Percentiles rank a stretch among this genome's conserved stretches.
Conservation (phyloP, 2,329 filamentous ascomycete genomes). For the Colletotrichum caudatum region DNA sequence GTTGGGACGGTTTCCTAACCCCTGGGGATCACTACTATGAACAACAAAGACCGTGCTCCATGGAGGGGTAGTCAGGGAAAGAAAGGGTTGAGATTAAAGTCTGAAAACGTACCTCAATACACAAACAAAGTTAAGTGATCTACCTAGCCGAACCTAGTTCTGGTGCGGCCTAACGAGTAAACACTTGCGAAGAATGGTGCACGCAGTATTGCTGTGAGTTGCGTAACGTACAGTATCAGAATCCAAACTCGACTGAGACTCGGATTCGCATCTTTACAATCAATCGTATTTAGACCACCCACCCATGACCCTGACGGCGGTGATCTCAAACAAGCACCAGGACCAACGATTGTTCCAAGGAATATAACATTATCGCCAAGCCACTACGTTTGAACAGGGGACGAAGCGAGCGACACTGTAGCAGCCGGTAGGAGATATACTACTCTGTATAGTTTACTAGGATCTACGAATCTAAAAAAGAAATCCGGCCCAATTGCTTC, state of each 20-base stretch:
- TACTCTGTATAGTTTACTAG: background rate
- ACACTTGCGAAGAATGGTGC: background rate
- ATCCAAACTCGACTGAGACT: slow-evolving; percentile 6
- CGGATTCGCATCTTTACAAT: slow-evolving; percentile 11
- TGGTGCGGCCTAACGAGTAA: no score
- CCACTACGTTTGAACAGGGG: background rate
- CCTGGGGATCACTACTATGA: background rate
- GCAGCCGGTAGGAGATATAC: background rate
- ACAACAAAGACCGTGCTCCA: background rate
- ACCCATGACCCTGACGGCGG: background rate
- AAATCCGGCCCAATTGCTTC: slow-evolving; percentile 2
- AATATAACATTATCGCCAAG: no score
- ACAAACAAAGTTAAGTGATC: background rate
- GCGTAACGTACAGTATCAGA: background rate
- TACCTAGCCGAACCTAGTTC: background rate
- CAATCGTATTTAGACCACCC: background rate
- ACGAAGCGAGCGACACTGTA: background rate
- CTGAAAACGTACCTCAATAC: no score
- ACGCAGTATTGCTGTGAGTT: no score
- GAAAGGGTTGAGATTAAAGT: background rate
- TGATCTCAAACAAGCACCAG: background rate
- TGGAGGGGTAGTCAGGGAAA: background rate
- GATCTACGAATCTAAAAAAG: slow-evolving; percentile 6
- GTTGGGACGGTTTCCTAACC: slow-evolving; percentile 5
- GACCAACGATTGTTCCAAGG: background rate